Percentiles rank a stretch among this genome's conserved stretches.
phyloP scores from a whole-genome alignment of 78 protist species.

The Creolimax fragrantissima region DNA sequence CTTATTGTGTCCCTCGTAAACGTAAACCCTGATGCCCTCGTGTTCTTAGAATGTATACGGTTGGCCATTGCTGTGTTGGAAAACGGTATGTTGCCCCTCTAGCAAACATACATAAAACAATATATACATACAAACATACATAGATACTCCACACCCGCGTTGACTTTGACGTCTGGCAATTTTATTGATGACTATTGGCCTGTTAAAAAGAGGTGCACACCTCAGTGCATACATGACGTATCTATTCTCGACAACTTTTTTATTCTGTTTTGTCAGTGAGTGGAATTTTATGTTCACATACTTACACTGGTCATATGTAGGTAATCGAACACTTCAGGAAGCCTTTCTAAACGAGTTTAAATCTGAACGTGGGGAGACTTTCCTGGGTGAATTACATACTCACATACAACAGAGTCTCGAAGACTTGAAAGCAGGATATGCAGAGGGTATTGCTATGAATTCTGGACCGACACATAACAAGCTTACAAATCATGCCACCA shows the following conservation, averaged over 20 bases:
- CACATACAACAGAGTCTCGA: not conserved
- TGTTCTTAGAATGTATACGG: conserved; percentile 2
- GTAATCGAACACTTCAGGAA: not conserved
- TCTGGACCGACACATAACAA: not conserved
- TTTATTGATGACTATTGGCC: too few relatives aligned
- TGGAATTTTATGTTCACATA: too few relatives aligned
- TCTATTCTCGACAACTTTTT: too few relatives aligned
- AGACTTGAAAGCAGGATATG: not conserved
- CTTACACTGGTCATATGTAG: too few relatives aligned
- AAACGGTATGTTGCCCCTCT: not conserved
- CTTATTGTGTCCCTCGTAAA: not conserved
- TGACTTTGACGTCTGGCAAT: too few relatives aligned
- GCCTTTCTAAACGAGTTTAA: not conserved
- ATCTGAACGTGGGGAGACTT: not conserved
- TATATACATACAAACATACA: too few relatives aligned
- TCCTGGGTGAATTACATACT: not conserved
- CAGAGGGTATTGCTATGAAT: not conserved
- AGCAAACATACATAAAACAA: too few relatives aligned
- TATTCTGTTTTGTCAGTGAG: too few relatives aligned
- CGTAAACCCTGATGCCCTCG: not conserved
- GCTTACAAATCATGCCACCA: not conserved
- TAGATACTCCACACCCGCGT: too few relatives aligned
- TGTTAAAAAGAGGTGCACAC: too few relatives aligned
- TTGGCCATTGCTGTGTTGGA: conserved; percentile 27
- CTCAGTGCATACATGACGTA: too few relatives aligned